A percentile compares a stretch with the other conserved stretches of the same genome.
phyloP scores from a whole-genome alignment of 1,284 basidiomycete genomes.

The Papiliotrema fonsecae region DNA sequence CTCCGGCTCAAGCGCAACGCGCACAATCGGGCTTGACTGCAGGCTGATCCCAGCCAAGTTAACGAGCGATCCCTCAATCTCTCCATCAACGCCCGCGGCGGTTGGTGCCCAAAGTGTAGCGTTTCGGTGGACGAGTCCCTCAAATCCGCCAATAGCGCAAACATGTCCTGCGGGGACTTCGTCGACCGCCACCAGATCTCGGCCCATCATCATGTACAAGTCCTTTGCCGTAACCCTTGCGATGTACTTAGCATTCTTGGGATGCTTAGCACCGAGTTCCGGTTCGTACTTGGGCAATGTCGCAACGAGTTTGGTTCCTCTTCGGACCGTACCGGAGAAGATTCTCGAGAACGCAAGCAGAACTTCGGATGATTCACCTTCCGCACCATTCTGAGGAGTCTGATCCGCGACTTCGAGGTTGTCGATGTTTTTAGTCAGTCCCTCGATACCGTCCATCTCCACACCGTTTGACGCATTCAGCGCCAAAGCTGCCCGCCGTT shows the following conservation, averaged over 20 bases:
- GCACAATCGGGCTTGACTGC: constrained; percentile 82
- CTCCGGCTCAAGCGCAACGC: constrained; percentile 87
- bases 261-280: constrained; percentile 61
- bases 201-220: constrained; percentile 97
- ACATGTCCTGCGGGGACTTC: constrained; percentile 91
- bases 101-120: constrained; percentile 78
- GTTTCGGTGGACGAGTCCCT: constrained; percentile 83
- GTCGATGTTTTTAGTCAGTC: constrained; percentile 20
- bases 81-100: constrained; percentile 45
- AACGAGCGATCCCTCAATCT: constrained; percentile 55
- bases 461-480: constrained; percentile 14
- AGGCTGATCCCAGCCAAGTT: constrained; percentile 77
- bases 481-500: constrained; percentile 50
- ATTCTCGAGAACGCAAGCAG: constrained; percentile 89
- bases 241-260: constrained; percentile 66
- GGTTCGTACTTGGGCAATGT: constrained; percentile 85
- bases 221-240: constrained; percentile 62
- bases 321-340: constrained; percentile 78
- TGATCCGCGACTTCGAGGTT: constrained; percentile 7
- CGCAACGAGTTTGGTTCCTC: constrained; percentile 64
- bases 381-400: not conserved
- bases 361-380: constrained; percentile 52
- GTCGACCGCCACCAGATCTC: constrained; percentile 79
- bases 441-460: constrained; percentile 19
- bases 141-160: constrained; percentile 86